Conservation (phyloP, 768 basidiomycete genomes). For the Collybia nuda region DNA sequence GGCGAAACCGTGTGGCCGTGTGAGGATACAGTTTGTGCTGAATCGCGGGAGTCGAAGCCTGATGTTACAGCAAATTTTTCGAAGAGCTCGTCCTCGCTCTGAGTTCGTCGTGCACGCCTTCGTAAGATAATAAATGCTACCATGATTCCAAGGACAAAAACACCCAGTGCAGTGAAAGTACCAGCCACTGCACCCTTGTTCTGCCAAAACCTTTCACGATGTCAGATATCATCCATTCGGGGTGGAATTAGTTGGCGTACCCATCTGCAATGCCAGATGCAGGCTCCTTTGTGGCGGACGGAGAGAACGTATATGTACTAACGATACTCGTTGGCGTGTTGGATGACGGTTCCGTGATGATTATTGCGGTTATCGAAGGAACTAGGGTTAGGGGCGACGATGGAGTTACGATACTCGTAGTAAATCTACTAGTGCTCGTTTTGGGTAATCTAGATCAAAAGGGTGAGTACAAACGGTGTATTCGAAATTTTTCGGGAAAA, state of each 20-base stretch:
- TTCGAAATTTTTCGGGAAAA: neutral
- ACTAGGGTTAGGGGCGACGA: neutral
- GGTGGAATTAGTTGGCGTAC: slow-evolving; percentile 2
- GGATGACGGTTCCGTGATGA: neutral
- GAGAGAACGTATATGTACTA: neutral
- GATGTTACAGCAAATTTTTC: slow-evolving; percentile 16
- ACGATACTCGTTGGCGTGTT: neutral
- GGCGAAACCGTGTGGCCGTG: slow-evolving; percentile 19
- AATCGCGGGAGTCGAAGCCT: slow-evolving; percentile 8
- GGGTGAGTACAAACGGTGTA: neutral
- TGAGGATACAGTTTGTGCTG: slow-evolving; percentile 6
- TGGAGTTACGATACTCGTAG: neutral
- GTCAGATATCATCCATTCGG: slow-evolving; percentile 5
- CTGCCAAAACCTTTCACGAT: slow-evolving; percentile 29
- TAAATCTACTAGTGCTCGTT: neutral
- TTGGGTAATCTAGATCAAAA: neutral
- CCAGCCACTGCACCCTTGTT: slow-evolving; percentile 37
- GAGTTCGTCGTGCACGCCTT: slow-evolving; percentile 19
- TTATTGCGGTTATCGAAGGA: slow-evolving; percentile 5
- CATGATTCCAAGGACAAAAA: slow-evolving; percentile 23
- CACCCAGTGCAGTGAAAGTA: slow-evolving; percentile 28
- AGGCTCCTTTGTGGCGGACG: slow-evolving; percentile 5
- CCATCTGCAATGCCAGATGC: slow-evolving; percentile 12
- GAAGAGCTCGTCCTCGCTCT: slow-evolving; percentile 24
- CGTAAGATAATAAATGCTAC: slow-evolving; percentile 22